A percentile compares a stretch with the other conserved stretches of the same genome.
phyloP scores from a whole-genome alignment of 352 stramenopile species.

The Phytophthora pluvialis region DNA sequence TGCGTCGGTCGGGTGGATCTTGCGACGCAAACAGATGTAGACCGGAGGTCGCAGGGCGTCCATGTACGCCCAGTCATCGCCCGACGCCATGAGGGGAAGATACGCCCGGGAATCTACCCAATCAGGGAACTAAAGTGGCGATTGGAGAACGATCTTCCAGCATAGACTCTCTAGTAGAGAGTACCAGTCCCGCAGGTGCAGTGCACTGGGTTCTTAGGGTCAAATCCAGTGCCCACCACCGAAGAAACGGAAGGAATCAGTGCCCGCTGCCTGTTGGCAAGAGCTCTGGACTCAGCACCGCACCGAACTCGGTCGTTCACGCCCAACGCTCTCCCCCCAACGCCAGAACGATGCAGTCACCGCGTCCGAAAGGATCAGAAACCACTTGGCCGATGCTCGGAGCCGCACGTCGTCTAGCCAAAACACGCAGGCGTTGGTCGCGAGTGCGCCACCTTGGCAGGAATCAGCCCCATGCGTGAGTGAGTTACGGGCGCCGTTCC shows the following conservation, averaged over 20 bases:
- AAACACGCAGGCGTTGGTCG: no score
- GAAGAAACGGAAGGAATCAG: not conserved
- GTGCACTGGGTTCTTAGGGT: no score
- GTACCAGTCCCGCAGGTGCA: no score
- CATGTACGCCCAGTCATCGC: slow-evolving; percentile 53
- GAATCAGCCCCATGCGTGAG: not conserved
- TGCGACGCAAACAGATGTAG: slow-evolving; percentile 74
- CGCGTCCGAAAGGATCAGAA: not conserved
- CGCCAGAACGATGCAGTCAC: slow-evolving; percentile 1
- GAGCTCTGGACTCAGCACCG: not conserved
- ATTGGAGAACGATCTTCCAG: no score
- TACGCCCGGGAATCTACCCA: no score
- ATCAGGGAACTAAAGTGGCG: no score
- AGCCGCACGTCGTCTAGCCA: no score
- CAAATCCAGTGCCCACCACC: not conserved
- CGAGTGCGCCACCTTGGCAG: not conserved
- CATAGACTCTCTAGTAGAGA: no score
- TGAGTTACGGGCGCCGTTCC: slow-evolving; percentile 1
- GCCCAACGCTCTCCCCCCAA: not conserved
- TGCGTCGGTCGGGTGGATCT: slow-evolving; percentile 22
- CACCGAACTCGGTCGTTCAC: not conserved
- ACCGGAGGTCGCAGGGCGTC: slow-evolving; percentile 64
- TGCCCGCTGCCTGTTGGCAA: not conserved
- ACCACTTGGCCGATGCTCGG: not conserved
- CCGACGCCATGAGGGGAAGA: slow-evolving; percentile 15